Base-by-base conservation (phyloP, 345 rosid species). In the Camelina neglecta region DNA sequence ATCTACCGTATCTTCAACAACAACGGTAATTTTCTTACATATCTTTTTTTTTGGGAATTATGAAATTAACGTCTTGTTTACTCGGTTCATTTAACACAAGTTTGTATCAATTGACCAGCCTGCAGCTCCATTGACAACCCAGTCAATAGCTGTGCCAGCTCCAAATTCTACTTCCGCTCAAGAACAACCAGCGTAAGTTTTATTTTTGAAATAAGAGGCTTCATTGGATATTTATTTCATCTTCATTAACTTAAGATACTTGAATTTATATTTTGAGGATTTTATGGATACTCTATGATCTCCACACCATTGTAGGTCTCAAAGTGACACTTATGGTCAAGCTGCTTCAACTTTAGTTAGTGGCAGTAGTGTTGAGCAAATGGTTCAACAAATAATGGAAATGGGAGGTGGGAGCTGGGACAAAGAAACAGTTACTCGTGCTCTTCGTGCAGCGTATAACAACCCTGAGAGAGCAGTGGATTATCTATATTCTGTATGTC, bases 381-480 rank as follows among this genome's bases (percentile, higher is more conserved):
- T 88, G 54, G 84, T 92, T 61, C 95, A 85, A 74, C 90, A 92
- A 79, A 65, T 94, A 75, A 85, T 94, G 95, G 98, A 94, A 75
- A 88, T 94, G 79, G 98, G 97, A 18, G 98, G 96, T 44, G 98
- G 99, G 24, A 87, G 60, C 55, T 95, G 99, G 99, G 97, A 89
- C 82, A 88, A 87, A 86, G 97, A 95, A 74, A 90, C 91, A 23
- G 97, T 95, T 74, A 76, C 81, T 36, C 90, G 97, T 39, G 99
- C 99, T 49, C 97, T 95, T 82, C 90, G 89, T 78, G 97, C 99
- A 26, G 97, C 99, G 44, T 90, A 92, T 80, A 95, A 92, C 81
- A 95, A 95, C 63, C 99, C 99, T 18, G 99, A 92, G 85, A 83
- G 99, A 72, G 99, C 99, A 15, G 96, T 95, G 76, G 99, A 95